Conservation (phyloP, 345 rosid genomes). For the Eucalyptus cloeziana region DNA sequence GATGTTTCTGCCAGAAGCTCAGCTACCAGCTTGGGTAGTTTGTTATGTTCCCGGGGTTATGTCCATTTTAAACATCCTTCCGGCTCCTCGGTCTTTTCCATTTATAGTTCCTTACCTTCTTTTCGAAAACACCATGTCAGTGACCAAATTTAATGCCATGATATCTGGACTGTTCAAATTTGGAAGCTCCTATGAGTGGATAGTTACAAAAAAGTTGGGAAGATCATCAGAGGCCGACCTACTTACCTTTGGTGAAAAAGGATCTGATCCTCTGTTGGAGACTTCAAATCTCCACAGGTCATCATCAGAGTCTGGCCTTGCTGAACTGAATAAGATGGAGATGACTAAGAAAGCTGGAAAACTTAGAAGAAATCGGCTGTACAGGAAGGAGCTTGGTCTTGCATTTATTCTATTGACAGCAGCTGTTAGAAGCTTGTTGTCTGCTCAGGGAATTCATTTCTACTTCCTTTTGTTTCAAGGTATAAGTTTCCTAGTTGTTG, state of each 20-base stretch:
- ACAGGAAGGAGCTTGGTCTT: constrained; percentile 63
- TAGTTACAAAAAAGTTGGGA: constrained; percentile 85
- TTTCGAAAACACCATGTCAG: constrained; percentile 97
- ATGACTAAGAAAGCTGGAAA: constrained; percentile 24
- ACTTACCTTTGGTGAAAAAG: constrained; percentile 56
- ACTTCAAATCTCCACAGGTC: constrained; percentile 30
- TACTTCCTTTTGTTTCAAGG: constrained; percentile 91
- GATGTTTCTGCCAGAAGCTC: constrained; percentile 89
- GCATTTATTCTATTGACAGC: constrained; percentile 68
- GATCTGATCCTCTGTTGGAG: constrained; percentile 24
- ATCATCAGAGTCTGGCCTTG: constrained; percentile 59
- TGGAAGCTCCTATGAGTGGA: constrained; percentile 88
- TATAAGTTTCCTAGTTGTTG: constrained; percentile 63
- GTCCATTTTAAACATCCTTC: constrained; percentile 80
- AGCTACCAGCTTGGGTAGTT: constrained; percentile 88
- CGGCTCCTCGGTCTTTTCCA: constrained; percentile 79
- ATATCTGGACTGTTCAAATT: constrained; percentile 75
- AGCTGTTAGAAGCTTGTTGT: constrained; percentile 60
- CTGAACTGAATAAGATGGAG: constrained; percentile 48
- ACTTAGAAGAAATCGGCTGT: constrained; percentile 43
- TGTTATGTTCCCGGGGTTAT: constrained; percentile 79
- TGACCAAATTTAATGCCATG: constrained; percentile 95
- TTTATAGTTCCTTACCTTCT: constrained; percentile 86
- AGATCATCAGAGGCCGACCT: constrained; percentile 91
- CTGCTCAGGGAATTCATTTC: constrained; percentile 88